A percentile compares a stretch with the other conserved stretches of the same genome.
These are phyloP conservation scores for Ophiostoma sp. DNA, from an alignment of 2,329 filamentous ascomycete species.

Conservation along the genomic window DNA sequence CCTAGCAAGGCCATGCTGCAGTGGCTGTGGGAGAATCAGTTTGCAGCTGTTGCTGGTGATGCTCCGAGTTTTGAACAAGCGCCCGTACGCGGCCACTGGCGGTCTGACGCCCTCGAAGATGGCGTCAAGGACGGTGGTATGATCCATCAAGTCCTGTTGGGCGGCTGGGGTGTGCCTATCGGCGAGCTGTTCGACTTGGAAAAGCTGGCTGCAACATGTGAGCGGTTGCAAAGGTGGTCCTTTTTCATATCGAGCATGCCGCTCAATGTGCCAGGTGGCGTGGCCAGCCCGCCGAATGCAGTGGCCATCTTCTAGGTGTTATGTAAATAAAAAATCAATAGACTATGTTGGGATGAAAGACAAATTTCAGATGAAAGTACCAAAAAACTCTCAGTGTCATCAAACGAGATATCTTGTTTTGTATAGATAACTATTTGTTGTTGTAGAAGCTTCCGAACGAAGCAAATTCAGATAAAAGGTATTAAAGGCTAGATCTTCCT, in stretches of 20 bases:
- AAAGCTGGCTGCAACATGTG: constrained; percentile 39
- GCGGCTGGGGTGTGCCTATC: constrained; percentile 54
- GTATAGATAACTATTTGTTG: no score
- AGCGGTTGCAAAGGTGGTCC: constrained; percentile 37
- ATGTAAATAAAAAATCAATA: neutral
- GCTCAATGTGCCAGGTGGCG: constrained; percentile 40
- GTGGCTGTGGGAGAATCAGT: constrained; percentile 50
- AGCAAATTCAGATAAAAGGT: no score
- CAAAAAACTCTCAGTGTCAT: no score
- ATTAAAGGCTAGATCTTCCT: no score
- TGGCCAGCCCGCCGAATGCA: constrained; percentile 43
- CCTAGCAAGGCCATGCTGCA: constrained; percentile 38
- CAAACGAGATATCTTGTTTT: no score
- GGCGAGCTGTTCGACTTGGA: constrained; percentile 52
- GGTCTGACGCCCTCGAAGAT: neutral
- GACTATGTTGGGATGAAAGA: no score
- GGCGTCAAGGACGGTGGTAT: constrained; percentile 33
- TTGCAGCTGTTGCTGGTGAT: constrained; percentile 48
- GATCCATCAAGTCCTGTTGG: constrained; percentile 45
- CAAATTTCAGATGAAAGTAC: no score
- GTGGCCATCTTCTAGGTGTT: constrained; percentile 41
- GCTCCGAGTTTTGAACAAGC: constrained; percentile 47
- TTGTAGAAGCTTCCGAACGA: no score
- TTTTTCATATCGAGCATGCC: constrained; percentile 46
- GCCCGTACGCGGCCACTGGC: constrained; percentile 32